phyloP scores from a whole-genome alignment of 495 filamentous ascomycete species.

The Neurospora sp. region DNA sequence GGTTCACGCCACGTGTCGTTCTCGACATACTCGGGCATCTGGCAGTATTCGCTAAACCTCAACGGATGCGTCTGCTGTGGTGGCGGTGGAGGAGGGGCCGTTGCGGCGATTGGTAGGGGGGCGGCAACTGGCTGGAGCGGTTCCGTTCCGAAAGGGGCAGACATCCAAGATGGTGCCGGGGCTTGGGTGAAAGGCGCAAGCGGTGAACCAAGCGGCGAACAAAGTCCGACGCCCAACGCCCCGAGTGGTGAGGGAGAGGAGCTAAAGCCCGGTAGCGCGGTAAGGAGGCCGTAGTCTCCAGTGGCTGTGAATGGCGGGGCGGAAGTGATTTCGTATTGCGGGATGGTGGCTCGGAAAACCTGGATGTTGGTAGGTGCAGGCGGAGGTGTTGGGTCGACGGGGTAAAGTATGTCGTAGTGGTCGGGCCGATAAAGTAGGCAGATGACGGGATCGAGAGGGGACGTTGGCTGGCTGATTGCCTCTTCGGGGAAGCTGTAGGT shows the following conservation, averaged over 20 bases:
- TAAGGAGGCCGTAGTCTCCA: conserved; percentile 31
- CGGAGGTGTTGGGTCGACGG: conserved; percentile 44
- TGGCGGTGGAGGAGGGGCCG: conserved; percentile 19
- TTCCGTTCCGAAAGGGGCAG: conserved; percentile 28
- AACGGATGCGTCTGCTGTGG: conserved; percentile 26
- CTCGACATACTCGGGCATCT: conserved; percentile 29
- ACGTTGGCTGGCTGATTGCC: conserved; percentile 37
- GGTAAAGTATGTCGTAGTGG: conserved; percentile 94
- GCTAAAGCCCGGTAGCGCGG: conserved; percentile 37
- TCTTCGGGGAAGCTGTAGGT: conserved; percentile 57
- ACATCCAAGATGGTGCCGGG: conserved; percentile 32
- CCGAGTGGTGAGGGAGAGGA: conserved; percentile 8
- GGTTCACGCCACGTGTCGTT: conserved; percentile 34
- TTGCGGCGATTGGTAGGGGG: conserved; percentile 13
- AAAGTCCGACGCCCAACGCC: conserved; percentile 5
- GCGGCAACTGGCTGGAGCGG: conserved; percentile 19
- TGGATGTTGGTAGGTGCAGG: conserved; percentile 42
- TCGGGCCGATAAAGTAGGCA: conserved; percentile 53
- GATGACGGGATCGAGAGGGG: conserved; percentile 36
- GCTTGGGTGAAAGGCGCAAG: conserved; percentile 27
- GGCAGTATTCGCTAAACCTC: conserved; percentile 37
- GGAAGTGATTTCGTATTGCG: conserved; percentile 27
- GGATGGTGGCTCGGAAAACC: conserved; percentile 37
- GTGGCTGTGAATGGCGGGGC: conserved; percentile 26
- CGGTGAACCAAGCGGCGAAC: conserved; percentile 20